A percentile compares a stretch with the other conserved stretches of the same genome.
These are phyloP conservation scores for Calophaca sinica DNA, from an alignment of 306 rosid genomes.

Conservation along the genomic window DNA sequence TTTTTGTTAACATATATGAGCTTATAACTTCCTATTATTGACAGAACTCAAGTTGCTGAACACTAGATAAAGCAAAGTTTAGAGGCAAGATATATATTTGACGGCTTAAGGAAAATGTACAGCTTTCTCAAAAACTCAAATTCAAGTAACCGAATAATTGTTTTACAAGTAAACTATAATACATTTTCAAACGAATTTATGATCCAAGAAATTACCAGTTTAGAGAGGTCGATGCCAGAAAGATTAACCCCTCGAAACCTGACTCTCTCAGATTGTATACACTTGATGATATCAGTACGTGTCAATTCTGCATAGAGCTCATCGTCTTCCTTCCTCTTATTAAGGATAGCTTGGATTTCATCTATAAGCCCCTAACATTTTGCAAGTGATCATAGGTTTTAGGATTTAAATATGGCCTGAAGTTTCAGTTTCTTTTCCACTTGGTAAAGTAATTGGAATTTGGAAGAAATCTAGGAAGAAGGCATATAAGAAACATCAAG, in stretches of 20 bases:
- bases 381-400: conserved; percentile 20
- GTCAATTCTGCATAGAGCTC: conserved; percentile 73
- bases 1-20: not conserved
- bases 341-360: conserved; percentile 60
- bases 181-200: not conserved
- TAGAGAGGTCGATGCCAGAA: conserved; percentile 95
- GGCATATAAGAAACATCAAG: conserved; percentile 18
- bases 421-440: conserved; percentile 35
- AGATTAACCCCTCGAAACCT: conserved; percentile 94
- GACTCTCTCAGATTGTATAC: conserved; percentile 86
- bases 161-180: conserved; percentile 34
- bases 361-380: conserved; percentile 82
- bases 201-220: conserved; percentile 66
- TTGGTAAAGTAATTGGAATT: conserved; percentile 28
- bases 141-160: conserved; percentile 11
- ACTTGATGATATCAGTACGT: conserved; percentile 89
- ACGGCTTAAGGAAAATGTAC: conserved; percentile 15
- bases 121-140: conserved; percentile 18
- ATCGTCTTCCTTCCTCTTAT: conserved; percentile 71
- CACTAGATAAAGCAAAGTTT: conserved; percentile 28
- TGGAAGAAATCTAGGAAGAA: conserved; percentile 16
- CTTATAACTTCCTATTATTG: conserved; percentile 11
- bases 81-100: conserved; percentile 4
- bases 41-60: conserved; percentile 14
- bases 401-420: conserved; percentile 28